Conservation (phyloP, 768 basidiomycete genomes). For the Boletus rex-veris region DNA sequence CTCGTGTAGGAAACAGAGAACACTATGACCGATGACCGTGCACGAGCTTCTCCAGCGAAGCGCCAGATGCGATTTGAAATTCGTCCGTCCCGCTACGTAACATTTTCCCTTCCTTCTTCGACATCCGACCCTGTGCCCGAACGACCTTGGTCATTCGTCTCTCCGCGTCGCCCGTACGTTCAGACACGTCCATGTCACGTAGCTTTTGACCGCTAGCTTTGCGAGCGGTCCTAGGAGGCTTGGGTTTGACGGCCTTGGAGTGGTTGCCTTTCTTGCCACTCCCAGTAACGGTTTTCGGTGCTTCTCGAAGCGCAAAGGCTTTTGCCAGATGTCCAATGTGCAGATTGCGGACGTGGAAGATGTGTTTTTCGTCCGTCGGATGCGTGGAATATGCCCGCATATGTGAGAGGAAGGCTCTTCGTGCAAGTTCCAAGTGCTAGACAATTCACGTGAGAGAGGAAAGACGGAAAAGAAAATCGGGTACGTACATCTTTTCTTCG, state of each 20-base stretch:
- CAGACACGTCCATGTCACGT: conserved; percentile 34
- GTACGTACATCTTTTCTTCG: conserved; percentile 60
- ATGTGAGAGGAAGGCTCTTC: conserved; percentile 86
- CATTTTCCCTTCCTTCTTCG: conserved; percentile 78
- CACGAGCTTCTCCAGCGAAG: conserved; percentile 60
- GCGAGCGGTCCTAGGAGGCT: conserved; percentile 2
- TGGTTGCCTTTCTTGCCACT: conserved; percentile 17
- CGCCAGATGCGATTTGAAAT: conserved; percentile 72
- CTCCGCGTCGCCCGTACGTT: conserved; percentile 55
- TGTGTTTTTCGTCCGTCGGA: conserved; percentile 90
- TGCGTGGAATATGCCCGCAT: conserved; percentile 97
- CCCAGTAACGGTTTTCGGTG: conserved; percentile 48
- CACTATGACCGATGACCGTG: conserved; percentile 16
- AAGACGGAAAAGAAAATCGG: neutral
- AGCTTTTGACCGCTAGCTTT: conserved; percentile 18
- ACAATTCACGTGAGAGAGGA: neutral
- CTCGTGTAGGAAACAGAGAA: neutral
- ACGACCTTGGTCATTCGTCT: conserved; percentile 84
- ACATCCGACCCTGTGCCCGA: conserved; percentile 74
- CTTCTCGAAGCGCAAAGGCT: conserved; percentile 85
- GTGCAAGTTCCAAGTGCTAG: conserved; percentile 75
- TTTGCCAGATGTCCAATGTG: conserved; percentile 95
- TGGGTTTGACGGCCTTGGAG: conserved; percentile 2
- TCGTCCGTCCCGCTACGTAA: conserved; percentile 63
- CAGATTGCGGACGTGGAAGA: conserved; percentile 92